These are phyloP conservation scores for Heterobasidion parviporum DNA, from an alignment of 1,284 basidiomycete species.

Conservation along the genomic window DNA sequence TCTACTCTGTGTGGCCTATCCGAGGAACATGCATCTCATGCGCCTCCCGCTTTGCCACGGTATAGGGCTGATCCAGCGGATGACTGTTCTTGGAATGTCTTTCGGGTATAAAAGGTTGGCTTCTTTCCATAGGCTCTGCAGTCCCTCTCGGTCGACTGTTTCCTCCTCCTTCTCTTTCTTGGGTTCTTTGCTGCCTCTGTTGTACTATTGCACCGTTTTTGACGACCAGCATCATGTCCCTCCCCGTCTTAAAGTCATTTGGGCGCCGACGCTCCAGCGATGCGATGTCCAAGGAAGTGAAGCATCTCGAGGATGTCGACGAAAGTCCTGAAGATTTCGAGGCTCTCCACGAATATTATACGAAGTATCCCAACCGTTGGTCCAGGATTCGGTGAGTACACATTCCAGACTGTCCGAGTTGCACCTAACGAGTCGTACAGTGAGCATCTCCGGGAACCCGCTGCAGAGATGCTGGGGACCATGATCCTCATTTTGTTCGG, in stretches of 20 bases:
- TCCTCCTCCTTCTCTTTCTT: background rate
- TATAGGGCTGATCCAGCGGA: too few relatives aligned
- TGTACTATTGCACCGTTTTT: background rate
- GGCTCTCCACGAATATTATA: conserved; percentile 16
- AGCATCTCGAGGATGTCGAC: background rate
- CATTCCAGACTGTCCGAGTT: background rate
- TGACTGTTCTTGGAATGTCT: background rate
- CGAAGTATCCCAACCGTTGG: conserved; percentile 45
- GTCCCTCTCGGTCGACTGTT: background rate
- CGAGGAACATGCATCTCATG: too few relatives aligned
- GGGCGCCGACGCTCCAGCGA: background rate
- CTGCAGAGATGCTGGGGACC: conserved; percentile 63
- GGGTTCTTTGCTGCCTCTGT: background rate
- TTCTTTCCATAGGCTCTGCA: background rate
- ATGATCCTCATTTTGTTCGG: conserved; percentile 64
- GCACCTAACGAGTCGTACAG: background rate
- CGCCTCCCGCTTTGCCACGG: too few relatives aligned
- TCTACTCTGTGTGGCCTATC: too few relatives aligned
- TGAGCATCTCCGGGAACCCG: conserved; percentile 44
- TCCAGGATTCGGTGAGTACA: conserved; percentile 41
- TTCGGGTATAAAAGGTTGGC: background rate
- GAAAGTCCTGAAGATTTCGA: background rate
- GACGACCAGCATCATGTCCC: background rate
- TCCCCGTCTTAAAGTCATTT: background rate
- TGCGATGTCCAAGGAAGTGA: background rate